Evolutionary conservation across 2,329 filamentous ascomycete species (phyloP).

Genomic region (Penicillium sp.): DNA sequence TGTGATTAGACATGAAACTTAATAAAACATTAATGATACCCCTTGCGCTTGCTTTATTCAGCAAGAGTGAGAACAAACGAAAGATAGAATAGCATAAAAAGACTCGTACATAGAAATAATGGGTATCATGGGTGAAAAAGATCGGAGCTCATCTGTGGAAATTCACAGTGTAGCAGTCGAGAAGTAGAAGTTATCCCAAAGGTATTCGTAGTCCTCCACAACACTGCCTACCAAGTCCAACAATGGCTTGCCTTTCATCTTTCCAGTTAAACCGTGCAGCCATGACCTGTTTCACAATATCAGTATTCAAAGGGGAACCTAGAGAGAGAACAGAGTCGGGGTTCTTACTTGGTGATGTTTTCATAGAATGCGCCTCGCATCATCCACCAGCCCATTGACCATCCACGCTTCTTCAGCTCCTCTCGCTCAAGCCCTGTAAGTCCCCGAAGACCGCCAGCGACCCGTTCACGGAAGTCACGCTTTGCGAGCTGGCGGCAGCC

Average conservation of each 20-base stretch:
- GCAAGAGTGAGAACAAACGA: conserved; percentile 16
- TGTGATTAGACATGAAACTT: conserved; percentile 18
- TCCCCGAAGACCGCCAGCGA: conserved; percentile 70
- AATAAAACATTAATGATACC: conserved; percentile 30
- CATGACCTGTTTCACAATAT: conserved; percentile 47
- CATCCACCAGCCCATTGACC: conserved; percentile 90
- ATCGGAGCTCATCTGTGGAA: conserved; percentile 2
- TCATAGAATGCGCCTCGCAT: conserved; percentile 98
- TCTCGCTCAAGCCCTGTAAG: conserved; percentile 83
- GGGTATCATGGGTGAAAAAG: conserved; percentile 24
- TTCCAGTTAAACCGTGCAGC: conserved; percentile 67
- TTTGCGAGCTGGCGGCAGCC: conserved; percentile 81
- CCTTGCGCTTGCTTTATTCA: conserved; percentile 8
- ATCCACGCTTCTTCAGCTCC: conserved; percentile 82
- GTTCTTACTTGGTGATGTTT: conserved; percentile 68
- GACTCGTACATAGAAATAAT: conserved; percentile 9
- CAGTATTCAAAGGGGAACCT: conserved; percentile 15
- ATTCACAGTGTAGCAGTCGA: conserved; percentile 56
- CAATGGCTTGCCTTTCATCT: conserved; percentile 69
- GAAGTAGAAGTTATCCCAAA: conserved; percentile 99
- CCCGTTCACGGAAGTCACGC: conserved; percentile 59
- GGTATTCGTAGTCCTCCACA: conserved; percentile 91
- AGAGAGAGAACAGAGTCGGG: background rate
- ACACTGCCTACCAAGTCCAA: conserved; percentile 80
- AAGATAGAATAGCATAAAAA: conserved; percentile 9